phyloP scores from a whole-genome alignment of 305 asterid genomes.

The Petunia hybrid region DNA sequence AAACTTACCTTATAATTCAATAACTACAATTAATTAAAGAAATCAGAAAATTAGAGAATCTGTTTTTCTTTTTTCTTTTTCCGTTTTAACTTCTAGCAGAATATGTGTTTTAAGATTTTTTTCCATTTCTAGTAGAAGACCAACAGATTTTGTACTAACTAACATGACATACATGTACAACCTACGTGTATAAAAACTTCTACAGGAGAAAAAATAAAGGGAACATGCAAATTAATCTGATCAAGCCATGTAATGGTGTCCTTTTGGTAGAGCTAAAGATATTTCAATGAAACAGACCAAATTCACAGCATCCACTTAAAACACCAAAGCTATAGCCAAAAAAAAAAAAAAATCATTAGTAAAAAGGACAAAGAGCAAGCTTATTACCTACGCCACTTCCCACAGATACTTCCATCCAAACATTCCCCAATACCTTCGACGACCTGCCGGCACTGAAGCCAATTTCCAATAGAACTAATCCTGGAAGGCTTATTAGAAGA shows the following conservation, averaged over 20 bases:
- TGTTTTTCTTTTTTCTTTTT: too few species aligned
- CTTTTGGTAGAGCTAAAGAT: constrained; percentile 5
- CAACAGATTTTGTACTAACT: too few species aligned
- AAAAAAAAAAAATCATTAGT: neutral
- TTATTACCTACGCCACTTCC: constrained; percentile 91
- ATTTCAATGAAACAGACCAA: constrained; percentile 10
- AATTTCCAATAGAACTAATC: constrained; percentile 72
- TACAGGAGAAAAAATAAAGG: neutral
- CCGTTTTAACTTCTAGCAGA: too few species aligned
- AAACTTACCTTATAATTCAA: too few species aligned
- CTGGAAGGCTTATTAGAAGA: constrained; percentile 44
- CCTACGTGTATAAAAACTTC: too few species aligned
- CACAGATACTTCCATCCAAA: constrained; percentile 75
- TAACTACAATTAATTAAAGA: too few species aligned
- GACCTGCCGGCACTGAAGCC: constrained; percentile 85
- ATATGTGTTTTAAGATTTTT: too few species aligned
- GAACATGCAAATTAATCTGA: constrained; percentile 18
- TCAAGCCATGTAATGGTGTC: constrained; percentile 18
- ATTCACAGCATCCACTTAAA: constrained; percentile 27
- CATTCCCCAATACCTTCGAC: constrained; percentile 60
- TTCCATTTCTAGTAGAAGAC: too few species aligned
- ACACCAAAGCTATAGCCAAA: constrained; percentile 26
- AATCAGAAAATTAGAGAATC: too few species aligned
- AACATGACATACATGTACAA: too few species aligned
- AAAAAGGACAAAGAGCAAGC: constrained; percentile 12